Base-by-base conservation (phyloP, 225 moss, liverwort and hornwort genomes). In the Polytrichum commune region DNA sequence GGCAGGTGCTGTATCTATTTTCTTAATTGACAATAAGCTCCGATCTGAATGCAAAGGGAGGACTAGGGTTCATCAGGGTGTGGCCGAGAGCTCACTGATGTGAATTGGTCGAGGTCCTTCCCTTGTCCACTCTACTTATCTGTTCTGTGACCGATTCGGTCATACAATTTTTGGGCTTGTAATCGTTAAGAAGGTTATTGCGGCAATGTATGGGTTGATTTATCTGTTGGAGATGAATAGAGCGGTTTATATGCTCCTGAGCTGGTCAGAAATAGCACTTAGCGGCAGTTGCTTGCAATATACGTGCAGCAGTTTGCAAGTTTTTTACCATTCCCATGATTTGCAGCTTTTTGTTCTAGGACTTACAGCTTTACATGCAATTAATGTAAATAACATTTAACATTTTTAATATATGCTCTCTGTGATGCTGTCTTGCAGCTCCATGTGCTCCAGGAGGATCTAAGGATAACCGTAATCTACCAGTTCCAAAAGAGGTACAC, bases 381-480 rank as follows among this genome's bases (percentile, higher is more conserved):
- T 46, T 13, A 46, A 46, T 38, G 38, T 35, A 35, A 9, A 35
- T 35, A 9, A 35, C 57, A 19, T 5, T 20, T 58, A 24, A 58
- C 22, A 58, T 58, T 1, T 58, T 22, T 8, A 22, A 58, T 20
- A 24, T 22, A 1, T 9, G 8, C 55, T 55, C 18, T 20, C 29
- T 57, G 19, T 67, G 30, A 63, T 46, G 6, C 70, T 56, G n/a
- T 60, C 55, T 60, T 79, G 86, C 89, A 96, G 96, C 93, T 8
- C 96, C 92, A 32, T 96, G 93, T 90, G 84, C 74, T 80, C 82
- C 92, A 54, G 96, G 96, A 69, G 93, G 96, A 64, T 96, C 96
- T 16, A 93, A 93, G 73, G 93, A 84, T 74, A 90, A 87, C 18
- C 92, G 96, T 54, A 96, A 84, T 86, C 93, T 93, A 63, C 93